phyloP scores from a whole-genome alignment of 2,329 filamentous ascomycete genomes.

The Apiospora aurea region DNA sequence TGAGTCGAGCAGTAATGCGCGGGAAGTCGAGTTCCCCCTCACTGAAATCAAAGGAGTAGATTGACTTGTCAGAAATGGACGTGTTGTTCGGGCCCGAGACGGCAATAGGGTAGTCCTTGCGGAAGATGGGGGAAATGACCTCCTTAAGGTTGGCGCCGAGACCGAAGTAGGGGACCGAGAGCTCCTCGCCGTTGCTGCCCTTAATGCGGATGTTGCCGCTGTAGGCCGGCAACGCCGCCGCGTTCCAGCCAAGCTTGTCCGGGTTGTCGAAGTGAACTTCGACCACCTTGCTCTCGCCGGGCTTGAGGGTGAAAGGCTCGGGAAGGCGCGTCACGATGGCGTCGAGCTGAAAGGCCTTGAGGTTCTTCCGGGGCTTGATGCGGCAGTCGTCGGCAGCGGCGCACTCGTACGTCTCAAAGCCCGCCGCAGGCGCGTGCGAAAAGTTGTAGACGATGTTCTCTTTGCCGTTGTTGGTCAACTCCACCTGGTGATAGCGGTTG shows the following conservation, averaged over 20 bases:
- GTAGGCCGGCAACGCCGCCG: conserved; percentile 42
- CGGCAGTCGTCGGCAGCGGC: conserved; percentile 29
- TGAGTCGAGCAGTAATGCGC: conserved; percentile 35
- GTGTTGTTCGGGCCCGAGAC: conserved; percentile 18
- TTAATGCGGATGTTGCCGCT: conserved; percentile 44
- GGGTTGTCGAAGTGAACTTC: conserved; percentile 25
- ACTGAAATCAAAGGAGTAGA: conserved; percentile 39
- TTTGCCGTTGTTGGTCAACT: conserved; percentile 47
- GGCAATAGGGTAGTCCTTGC: conserved; percentile 32
- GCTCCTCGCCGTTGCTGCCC: conserved; percentile 41
- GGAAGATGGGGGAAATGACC: conserved; percentile 33
- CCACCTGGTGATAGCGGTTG: conserved; percentile 33
- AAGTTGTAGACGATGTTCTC: conserved; percentile 44
- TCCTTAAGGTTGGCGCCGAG: conserved; percentile 34
- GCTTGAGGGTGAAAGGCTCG: conserved; percentile 35
- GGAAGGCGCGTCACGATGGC: conserved; percentile 33
- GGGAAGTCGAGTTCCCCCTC: conserved; percentile 38
- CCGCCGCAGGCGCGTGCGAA: conserved; percentile 41
- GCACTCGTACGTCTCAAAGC: conserved; percentile 42
- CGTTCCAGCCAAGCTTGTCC: conserved; percentile 36
- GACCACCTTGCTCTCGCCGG: conserved; percentile 37
- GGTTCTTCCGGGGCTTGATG: conserved; percentile 34
- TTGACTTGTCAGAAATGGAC: background rate
- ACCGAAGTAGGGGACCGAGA: conserved; percentile 45
- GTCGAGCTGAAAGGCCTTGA: conserved; percentile 32